A percentile compares a stretch with the other conserved stretches of the same genome.
phyloP scores from a whole-genome alignment of 257 asterid genomes.

The Jacaranda copaia region DNA sequence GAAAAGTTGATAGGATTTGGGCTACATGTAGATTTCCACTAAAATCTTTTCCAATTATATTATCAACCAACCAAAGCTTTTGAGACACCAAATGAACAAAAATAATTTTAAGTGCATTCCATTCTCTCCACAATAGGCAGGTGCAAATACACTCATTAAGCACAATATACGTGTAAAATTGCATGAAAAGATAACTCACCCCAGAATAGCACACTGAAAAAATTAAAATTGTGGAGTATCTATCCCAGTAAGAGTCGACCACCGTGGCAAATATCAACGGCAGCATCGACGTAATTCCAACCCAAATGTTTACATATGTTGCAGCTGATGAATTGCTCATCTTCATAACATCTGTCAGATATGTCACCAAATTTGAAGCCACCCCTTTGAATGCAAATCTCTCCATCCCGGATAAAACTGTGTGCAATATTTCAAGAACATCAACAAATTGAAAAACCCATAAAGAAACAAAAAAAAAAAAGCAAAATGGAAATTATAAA shows the following conservation, averaged over 20 bases:
- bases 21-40: conserved; percentile 49
- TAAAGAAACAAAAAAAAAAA: background rate
- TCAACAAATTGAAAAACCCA: background rate
- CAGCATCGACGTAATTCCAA: conserved; percentile 81
- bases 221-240: conserved; percentile 63
- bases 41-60: background rate
- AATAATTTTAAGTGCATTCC: background rate
- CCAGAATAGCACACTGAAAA: conserved; percentile 66
- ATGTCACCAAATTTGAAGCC: conserved; percentile 88
- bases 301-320: conserved; percentile 80
- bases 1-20: conserved; percentile 50
- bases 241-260: conserved; percentile 84
- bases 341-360: conserved; percentile 71
- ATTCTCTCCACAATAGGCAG: background rate
- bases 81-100: background rate
- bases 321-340: conserved; percentile 95
- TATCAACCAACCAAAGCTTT: background rate
- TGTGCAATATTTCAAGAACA: too few species aligned
- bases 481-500: too few species aligned
- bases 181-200: conserved; percentile 48
- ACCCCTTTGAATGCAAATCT: conserved; percentile 96
- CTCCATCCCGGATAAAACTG: conserved; percentile 89
- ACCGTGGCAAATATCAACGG: conserved; percentile 78
- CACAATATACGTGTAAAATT: background rate
- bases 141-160: background rate